These are phyloP conservation scores for Colletotrichum liaoningense DNA, from an alignment of 2,329 filamentous ascomycete genomes.

Conservation along the genomic window DNA sequence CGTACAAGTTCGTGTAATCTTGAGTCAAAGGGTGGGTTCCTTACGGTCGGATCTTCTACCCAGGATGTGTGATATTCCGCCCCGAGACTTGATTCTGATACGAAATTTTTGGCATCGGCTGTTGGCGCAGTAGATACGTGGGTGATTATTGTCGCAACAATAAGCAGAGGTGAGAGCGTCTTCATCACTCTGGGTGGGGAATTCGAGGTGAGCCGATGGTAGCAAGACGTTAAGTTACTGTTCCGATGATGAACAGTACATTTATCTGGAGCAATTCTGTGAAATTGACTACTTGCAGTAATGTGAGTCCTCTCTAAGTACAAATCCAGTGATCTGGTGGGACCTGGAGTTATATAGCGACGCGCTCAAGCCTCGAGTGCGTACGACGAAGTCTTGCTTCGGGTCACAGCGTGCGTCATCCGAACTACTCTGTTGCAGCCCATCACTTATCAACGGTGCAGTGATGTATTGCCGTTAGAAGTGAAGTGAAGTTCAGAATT, in stretches of 20 bases:
- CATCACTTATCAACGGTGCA: background rate
- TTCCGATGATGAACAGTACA: background rate
- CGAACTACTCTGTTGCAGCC: background rate
- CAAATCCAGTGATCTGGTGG: background rate
- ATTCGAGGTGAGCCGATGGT: background rate
- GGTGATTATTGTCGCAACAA: background rate
- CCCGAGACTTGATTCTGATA: background rate
- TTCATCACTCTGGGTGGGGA: background rate
- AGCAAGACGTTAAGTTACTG: background rate
- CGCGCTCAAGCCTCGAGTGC: background rate
- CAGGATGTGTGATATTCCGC: constrained; percentile 2
- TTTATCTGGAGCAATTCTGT: background rate
- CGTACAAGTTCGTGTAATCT: background rate
- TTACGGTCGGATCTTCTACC: background rate
- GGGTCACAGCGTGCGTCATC: constrained; percentile 4
- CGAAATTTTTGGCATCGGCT: background rate
- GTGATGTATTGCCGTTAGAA: background rate
- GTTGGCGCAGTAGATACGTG: background rate
- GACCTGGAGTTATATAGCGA: background rate
- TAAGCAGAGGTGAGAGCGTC: background rate
- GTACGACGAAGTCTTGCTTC: background rate
- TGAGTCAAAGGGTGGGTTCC: background rate
- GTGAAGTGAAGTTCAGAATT: background rate
- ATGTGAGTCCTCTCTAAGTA: background rate
- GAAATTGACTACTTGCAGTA: background rate